phyloP scores from a whole-genome alignment of 2,329 filamentous ascomycete genomes.

The Colletotrichum cordylinicola region DNA sequence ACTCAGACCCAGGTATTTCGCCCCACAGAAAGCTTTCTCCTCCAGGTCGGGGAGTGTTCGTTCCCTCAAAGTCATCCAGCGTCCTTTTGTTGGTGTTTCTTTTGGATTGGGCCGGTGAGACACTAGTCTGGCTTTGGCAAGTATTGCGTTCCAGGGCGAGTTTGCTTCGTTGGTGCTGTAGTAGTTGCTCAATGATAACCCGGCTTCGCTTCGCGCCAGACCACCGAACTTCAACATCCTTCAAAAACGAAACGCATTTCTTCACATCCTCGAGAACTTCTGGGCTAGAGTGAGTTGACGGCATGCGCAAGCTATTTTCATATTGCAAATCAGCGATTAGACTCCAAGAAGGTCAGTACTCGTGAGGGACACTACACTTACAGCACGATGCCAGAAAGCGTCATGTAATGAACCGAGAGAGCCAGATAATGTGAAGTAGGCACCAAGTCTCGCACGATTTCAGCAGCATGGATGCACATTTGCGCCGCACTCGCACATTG shows the following conservation, averaged over 20 bases:
- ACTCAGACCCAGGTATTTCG: not conserved
- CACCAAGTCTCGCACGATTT: not conserved
- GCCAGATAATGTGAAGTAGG: not conserved
- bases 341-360: fast-evolving
- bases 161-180: conserved; percentile 9
- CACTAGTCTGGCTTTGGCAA: not conserved
- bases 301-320: not conserved
- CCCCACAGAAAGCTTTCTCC: not conserved
- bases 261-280: not conserved
- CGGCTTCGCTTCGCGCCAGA: conserved; percentile 27
- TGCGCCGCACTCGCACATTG: not conserved
- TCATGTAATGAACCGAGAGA: not conserved
- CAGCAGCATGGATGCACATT: not conserved
- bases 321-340: not conserved
- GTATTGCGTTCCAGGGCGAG: not conserved
- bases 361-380: not conserved
- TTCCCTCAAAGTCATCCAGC: not conserved
- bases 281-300: not conserved
- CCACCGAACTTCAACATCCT: conserved; percentile 29
- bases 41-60: not conserved
- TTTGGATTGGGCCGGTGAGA: not conserved
- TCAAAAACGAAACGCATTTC: conserved; percentile 23
- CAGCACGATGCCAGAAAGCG: not conserved
- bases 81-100: not conserved
- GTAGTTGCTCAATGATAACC: conserved; percentile 29